A percentile compares a stretch with the other conserved stretches of the same genome.
phyloP scores from a whole-genome alignment of 1,284 basidiomycete genomes.

The Termitomyces sp. region DNA sequence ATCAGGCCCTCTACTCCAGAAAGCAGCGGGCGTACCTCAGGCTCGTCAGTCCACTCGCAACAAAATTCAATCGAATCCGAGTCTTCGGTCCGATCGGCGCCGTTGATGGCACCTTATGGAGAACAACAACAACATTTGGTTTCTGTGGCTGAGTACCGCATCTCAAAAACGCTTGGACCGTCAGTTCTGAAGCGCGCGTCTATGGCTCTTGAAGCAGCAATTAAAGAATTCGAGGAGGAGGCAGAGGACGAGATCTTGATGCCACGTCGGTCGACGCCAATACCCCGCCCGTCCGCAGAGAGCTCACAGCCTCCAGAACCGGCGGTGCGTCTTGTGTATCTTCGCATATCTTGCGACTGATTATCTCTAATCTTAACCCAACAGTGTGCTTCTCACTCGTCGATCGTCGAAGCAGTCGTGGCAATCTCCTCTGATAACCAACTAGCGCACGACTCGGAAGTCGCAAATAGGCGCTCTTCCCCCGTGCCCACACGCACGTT shows the following conservation, averaged over 20 bases:
- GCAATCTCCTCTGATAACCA: conserved; percentile 63
- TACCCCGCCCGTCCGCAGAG: conserved; percentile 32
- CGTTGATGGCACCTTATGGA: conserved; percentile 28
- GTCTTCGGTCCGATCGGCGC: conserved; percentile 34
- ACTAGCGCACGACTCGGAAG: conserved; percentile 35
- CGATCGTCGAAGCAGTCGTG: conserved; percentile 53
- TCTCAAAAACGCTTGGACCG: conserved; percentile 47
- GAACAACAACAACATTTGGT: conserved; percentile 26
- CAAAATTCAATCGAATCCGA: conserved; percentile 35
- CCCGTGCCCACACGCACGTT: conserved; percentile 60
- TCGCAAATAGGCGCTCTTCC: conserved; percentile 40
- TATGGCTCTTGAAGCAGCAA: conserved; percentile 64
- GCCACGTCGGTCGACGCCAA: conserved; percentile 50
- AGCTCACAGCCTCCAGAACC: conserved; percentile 19
- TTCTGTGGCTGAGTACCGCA: conserved; percentile 37
- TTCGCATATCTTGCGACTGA: conserved; percentile 4
- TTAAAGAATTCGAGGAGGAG: conserved; percentile 67
- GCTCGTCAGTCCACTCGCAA: conserved; percentile 40
- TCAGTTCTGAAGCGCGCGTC: conserved; percentile 60
- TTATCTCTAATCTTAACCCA: conserved; percentile 9
- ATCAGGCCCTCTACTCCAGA: conserved; percentile 52
- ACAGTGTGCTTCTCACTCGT: conserved; percentile 28
- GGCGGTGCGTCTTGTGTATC: conserved; percentile 21
- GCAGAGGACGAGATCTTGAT: conserved; percentile 68
- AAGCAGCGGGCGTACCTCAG: conserved; percentile 27